These are phyloP conservation scores for Gyromitra esculenta DNA, from an alignment of 2,329 filamentous ascomycete genomes.

Conservation along the genomic window DNA sequence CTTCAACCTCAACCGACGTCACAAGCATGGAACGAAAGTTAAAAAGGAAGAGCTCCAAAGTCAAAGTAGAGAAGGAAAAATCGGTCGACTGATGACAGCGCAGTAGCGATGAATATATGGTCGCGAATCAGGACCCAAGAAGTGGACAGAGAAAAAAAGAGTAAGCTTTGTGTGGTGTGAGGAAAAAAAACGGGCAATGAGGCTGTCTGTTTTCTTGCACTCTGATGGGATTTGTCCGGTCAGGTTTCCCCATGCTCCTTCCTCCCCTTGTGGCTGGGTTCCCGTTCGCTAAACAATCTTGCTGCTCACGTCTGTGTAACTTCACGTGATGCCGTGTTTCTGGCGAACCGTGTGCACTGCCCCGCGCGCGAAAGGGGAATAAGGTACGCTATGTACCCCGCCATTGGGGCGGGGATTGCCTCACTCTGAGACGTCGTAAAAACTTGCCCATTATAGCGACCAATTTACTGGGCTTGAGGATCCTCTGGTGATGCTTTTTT, in stretches of 20 bases:
- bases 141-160: neutral
- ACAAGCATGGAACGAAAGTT: conserved; percentile 5
- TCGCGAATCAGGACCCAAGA: conserved; percentile 9
- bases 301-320: neutral
- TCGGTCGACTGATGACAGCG: conserved; percentile 15
- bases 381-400: neutral
- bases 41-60: neutral
- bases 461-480: too few species aligned
- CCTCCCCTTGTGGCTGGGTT: neutral
- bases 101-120: neutral
- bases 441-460: neutral
- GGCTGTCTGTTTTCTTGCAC: conserved; percentile 27
- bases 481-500: too few species aligned
- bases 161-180: neutral
- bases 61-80: neutral
- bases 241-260: neutral
- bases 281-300: conserved; percentile 17
- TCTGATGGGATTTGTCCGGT: neutral
- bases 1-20: conserved; percentile 14
- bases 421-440: neutral
- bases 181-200: conserved; percentile 9
- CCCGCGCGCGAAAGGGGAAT: conserved; percentile 1
- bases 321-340: conserved; percentile 25
- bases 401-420: neutral
- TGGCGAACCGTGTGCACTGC: neutral